phyloP scores from a whole-genome alignment of 2,329 filamentous ascomycete genomes.

The Aquanectria penicillioides region DNA sequence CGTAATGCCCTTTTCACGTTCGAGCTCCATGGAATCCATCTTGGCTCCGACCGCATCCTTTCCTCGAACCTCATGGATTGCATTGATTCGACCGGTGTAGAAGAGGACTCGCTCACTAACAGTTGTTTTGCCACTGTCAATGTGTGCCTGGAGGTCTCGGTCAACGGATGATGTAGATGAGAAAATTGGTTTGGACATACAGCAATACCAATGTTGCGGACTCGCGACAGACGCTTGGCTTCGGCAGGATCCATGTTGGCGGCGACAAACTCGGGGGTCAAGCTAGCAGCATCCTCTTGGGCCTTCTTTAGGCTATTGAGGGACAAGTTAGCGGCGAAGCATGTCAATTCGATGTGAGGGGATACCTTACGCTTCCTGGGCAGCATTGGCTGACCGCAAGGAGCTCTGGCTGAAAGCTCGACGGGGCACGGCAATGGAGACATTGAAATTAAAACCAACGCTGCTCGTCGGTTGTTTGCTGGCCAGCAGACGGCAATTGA shows the following conservation, averaged over 20 bases:
- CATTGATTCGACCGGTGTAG: conserved; percentile 96
- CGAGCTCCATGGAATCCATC: conserved; percentile 99
- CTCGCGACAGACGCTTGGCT: conserved; percentile 77
- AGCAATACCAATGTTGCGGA: conserved; percentile 98
- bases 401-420: conserved; percentile 51
- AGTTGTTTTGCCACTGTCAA: conserved; percentile 98
- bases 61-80: conserved; percentile 95
- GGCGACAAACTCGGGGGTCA: conserved; percentile 71
- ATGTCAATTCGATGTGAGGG: background rate
- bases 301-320: conserved; percentile 58
- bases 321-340: conserved; percentile 26
- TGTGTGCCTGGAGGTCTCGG: conserved; percentile 75
- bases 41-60: conserved; percentile 96
- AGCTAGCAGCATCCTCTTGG: conserved; percentile 61
- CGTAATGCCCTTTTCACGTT: conserved; percentile 98
- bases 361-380: conserved; percentile 53
- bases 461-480: conserved; percentile 42
- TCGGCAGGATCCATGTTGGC: conserved; percentile 85
- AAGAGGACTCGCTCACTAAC: conserved; percentile 96
- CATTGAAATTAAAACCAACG: conserved; percentile 41
- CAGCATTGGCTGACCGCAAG: conserved; percentile 44
- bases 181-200: conserved; percentile 56
- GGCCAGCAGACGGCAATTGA: conserved; percentile 50
- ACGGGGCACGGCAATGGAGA: conserved; percentile 35
- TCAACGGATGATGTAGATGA: conserved; percentile 26